These are phyloP conservation scores for Pugionium dolabratum DNA, from an alignment of 345 rosid species.

Conservation along the genomic window DNA sequence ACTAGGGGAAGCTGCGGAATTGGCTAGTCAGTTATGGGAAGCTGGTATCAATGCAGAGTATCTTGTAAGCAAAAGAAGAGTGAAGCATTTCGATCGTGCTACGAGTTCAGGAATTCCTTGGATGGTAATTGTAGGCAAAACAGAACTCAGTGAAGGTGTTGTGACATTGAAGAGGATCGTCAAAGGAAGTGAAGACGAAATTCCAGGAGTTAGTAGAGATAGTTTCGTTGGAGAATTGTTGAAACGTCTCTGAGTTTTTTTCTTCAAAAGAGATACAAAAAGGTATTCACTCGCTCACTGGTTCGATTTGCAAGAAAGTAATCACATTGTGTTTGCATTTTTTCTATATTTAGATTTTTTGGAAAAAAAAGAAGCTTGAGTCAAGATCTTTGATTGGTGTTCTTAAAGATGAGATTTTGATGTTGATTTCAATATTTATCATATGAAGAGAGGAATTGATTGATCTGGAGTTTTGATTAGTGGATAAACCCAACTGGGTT, in stretches of 20 bases:
- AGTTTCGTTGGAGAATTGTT: constrained; percentile 50
- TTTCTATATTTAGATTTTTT: not conserved
- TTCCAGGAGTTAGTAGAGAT: constrained; percentile 42
- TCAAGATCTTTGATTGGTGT: not conserved
- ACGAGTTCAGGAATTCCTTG: constrained; percentile 35
- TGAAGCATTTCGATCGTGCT: constrained; percentile 50
- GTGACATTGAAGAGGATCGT: constrained; percentile 63
- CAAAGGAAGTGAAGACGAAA: constrained; percentile 50
- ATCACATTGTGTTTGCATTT: constrained; percentile 6
- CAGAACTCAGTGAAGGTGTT: constrained; percentile 57
- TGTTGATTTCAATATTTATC: not conserved
- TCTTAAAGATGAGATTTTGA: constrained; percentile 18
- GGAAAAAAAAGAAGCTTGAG: no score
- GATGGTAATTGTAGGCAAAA: constrained; percentile 71
- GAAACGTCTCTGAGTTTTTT: constrained; percentile 39
- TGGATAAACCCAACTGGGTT: not conserved
- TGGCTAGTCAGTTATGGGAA: constrained; percentile 67
- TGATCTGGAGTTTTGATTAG: constrained; percentile 1
- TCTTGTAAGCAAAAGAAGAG: constrained; percentile 56
- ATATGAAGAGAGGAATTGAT: not conserved
- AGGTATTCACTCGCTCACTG: not conserved
- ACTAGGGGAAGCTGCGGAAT: constrained; percentile 56
- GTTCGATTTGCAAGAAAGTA: not conserved
- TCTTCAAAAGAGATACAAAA: not conserved
- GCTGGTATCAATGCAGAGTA: constrained; percentile 69